Evolutionary conservation across 208 protist genomes (phyloP), one percentile per base, ranked within the genome.

Genomic region (Acanthamoeba royreba): DNA sequence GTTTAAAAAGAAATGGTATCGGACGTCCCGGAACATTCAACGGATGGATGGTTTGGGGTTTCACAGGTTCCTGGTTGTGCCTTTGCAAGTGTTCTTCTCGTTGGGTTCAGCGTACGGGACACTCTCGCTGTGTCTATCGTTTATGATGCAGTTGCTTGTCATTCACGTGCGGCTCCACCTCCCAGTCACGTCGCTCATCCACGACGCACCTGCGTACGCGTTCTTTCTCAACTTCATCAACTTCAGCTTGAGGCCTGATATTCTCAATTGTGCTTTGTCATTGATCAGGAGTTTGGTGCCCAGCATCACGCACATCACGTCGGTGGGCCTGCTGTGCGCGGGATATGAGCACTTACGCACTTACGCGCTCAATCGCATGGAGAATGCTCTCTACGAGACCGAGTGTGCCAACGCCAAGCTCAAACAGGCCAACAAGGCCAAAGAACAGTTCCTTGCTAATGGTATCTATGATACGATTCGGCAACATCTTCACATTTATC

Each of bases 31-130:
- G 40, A 19, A 69, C 15, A 69, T n/a, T 69, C n/a, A n/a, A n/a
- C n/a, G n/a, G n/a, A n/a, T n/a, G n/a, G n/a, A n/a, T n/a, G n/a
- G n/a, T n/a, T n/a, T n/a, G n/a, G n/a, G 19, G 17, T n/a, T 55
- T 55, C n/a, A n/a, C 69, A 83, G 83, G 83, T 90, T 90, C 33
- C 47, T 90, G 0, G 46, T 61, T 4, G 49, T 90, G 46, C 83
- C 83, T 33, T 42, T 90, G 28, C 55, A 72, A 28, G 83, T 90
- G 47, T 90, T 90, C 83, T 90, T 90, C 38, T 35, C 33, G 19
- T 22, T 90, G 13, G 83, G 83, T 3, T 0, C 47, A 1, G 28
- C 15, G 4, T 15, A n/a, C 4, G 83, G 83, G 49, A 38, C 25
- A 1, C 35, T 90, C 0, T 42, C 83, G 13, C 83, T 90, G 17